These are phyloP conservation scores for Umbelopsis ramanniana DNA, from an alignment of 192 early-diverging fungal genomes.

Conservation along the genomic window DNA sequence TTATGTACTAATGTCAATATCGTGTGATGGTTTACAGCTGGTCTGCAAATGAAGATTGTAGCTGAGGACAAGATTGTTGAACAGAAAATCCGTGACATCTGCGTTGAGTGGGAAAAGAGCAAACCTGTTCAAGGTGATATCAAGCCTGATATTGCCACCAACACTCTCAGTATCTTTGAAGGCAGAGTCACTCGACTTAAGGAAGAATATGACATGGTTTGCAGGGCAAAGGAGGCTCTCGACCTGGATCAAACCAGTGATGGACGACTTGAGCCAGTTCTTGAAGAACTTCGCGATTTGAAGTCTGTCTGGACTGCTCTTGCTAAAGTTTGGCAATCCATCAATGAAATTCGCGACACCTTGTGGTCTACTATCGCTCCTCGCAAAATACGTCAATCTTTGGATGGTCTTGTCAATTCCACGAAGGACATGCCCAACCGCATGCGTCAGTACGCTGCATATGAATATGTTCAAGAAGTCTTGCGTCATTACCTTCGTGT, in stretches of 20 bases:
- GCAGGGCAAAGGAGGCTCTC: slow-evolving; percentile 92
- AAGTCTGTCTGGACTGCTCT: slow-evolving; percentile 92
- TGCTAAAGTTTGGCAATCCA: slow-evolving; percentile 77
- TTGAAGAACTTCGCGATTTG: slow-evolving; percentile 92
- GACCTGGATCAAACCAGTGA: slow-evolving; percentile 78
- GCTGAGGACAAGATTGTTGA: slow-evolving; percentile 90
- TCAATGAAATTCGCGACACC: slow-evolving; percentile 86
- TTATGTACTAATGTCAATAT: not conserved
- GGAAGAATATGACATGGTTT: slow-evolving; percentile 86
- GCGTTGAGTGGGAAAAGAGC: slow-evolving; percentile 90
- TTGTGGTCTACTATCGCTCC: slow-evolving; percentile 86
- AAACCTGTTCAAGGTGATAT: slow-evolving; percentile 97
- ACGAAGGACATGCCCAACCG: slow-evolving; percentile 95
- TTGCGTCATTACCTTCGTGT: slow-evolving; percentile 81
- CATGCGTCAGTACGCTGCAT: slow-evolving; percentile 97
- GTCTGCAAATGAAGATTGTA: slow-evolving; percentile 93
- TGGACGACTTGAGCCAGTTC: slow-evolving; percentile 76
- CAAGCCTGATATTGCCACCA: slow-evolving; percentile 83
- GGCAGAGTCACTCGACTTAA: slow-evolving; percentile 77
- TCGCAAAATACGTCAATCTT: slow-evolving; percentile 85
- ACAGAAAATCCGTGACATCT: slow-evolving; percentile 78
- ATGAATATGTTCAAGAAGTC: slow-evolving; percentile 89
- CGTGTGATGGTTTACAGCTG: slow-evolving; percentile 49
- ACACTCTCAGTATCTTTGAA: slow-evolving; percentile 84
- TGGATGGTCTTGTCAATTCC: slow-evolving; percentile 79